A percentile compares a stretch with the other conserved stretches of the same genome.
Evolutionary conservation across 768 basidiomycete genomes (phyloP).

Genomic region (Exsudoporus frostii): DNA sequence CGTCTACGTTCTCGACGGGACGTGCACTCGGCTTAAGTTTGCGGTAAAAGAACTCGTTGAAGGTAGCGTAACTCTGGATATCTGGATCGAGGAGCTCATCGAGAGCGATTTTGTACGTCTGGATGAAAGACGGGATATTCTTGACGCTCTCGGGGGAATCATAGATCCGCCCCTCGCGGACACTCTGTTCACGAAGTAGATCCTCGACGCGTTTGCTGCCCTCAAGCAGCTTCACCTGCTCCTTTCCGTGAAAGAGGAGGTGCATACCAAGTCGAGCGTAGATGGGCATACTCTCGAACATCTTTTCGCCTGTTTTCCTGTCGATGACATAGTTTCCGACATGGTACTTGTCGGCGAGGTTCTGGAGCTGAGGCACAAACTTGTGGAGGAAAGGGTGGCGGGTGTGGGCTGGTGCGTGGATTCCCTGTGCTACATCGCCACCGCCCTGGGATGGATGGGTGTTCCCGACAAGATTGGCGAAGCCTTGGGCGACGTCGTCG

Average conservation of each 20-base stretch:
- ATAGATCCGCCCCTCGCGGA: constrained; percentile 55
- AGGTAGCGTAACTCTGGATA: constrained; percentile 54
- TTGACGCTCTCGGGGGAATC: constrained; percentile 49
- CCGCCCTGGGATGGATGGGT: constrained; percentile 7
- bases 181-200: constrained; percentile 51
- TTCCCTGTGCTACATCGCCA: constrained; percentile 22
- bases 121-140: constrained; percentile 54
- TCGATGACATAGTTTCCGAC: constrained; percentile 57
- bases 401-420: constrained; percentile 35
- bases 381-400: constrained; percentile 40
- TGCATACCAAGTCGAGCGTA: constrained; percentile 76
- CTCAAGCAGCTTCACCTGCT: constrained; percentile 48
- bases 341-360: constrained; percentile 50
- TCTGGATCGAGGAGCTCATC: constrained; percentile 65
- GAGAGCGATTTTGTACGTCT: constrained; percentile 51
- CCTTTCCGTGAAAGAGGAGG: constrained; percentile 60
- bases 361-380: constrained; percentile 54
- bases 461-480: constrained; percentile 20
- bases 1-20: constrained; percentile 53
- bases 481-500: constrained; percentile 20
- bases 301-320: constrained; percentile 45
- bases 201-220: constrained; percentile 44
- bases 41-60: constrained; percentile 77
- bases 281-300: constrained; percentile 76
- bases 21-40: constrained; percentile 58